Percentiles rank a stretch among this genome's conserved stretches.
These are phyloP conservation scores for Pseudogymnoascus sp. DNA, from an alignment of 2,329 filamentous ascomycete genomes.

Conservation along the genomic window DNA sequence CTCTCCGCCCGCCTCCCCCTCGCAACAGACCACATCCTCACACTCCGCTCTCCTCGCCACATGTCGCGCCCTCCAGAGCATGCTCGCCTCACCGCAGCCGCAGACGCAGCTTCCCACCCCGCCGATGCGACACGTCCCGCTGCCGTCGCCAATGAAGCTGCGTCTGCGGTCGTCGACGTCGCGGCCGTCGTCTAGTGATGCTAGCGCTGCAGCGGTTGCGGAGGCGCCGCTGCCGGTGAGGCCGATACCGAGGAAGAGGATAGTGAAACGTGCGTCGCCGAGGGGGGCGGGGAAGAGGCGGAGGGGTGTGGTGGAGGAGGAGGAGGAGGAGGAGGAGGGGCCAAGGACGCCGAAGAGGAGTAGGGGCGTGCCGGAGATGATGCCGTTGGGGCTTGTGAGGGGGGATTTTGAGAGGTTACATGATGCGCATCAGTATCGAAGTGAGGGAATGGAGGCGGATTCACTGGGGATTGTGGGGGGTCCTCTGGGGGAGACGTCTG, in stretches of 20 bases:
- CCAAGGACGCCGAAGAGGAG: conserved; percentile 50
- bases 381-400: conserved; percentile 52
- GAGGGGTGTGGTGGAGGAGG: conserved; percentile 29
- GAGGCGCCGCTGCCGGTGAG: neutral
- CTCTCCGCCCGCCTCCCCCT: conserved; percentile 48
- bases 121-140: conserved; percentile 35
- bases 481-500: conserved; percentile 27
- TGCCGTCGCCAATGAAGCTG: conserved; percentile 37
- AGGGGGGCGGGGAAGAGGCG: conserved; percentile 47
- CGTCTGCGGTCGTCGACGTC: conserved; percentile 42
- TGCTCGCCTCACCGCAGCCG: conserved; percentile 39
- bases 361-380: conserved; percentile 51
- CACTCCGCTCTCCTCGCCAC: conserved; percentile 46
- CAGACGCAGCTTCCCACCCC: conserved; percentile 45
- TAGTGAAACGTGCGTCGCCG: conserved; percentile 43
- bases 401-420: conserved; percentile 49
- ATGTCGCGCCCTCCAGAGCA: conserved; percentile 53
- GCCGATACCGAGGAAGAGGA: conserved; percentile 30
- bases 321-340: conserved; percentile 11
- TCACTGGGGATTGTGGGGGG: conserved; percentile 27
- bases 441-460: neutral
- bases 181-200: conserved; percentile 17
- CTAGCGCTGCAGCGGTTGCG: conserved; percentile 21
- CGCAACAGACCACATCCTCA: conserved; percentile 39
- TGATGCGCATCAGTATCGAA: conserved; percentile 18